Evolutionary conservation across 805 yeast species (phyloP).

Genomic region (Peterozyma toletana): DNA sequence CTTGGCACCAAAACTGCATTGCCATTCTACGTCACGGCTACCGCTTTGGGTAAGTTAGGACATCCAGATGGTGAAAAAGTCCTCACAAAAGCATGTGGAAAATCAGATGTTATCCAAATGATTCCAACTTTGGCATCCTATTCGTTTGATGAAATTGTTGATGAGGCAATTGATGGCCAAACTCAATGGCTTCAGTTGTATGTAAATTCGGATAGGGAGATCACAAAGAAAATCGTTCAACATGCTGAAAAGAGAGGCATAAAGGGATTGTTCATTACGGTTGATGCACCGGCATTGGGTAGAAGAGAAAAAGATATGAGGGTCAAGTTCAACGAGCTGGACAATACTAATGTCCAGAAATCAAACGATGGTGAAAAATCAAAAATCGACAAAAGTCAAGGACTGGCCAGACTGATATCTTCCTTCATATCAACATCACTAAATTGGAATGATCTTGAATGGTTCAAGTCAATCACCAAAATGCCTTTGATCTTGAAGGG

Average conservation of each 20-base stretch:
- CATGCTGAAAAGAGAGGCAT: constrained; percentile 24
- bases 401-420: constrained; percentile 85
- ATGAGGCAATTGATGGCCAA: constrained; percentile 25
- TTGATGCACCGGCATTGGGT: constrained; percentile 36
- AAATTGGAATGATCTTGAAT: constrained; percentile 57
- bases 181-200: constrained; percentile 37
- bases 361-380: constrained; percentile 34
- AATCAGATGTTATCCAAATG: constrained; percentile 43
- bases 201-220: constrained; percentile 24
- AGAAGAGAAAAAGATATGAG: constrained; percentile 35
- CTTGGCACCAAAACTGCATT: constrained; percentile 60
- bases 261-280: constrained; percentile 31
- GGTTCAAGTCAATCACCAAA: constrained; percentile 47
- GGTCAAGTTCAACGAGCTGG: constrained; percentile 33
- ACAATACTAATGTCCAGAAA: constrained; percentile 27
- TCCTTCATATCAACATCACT: constrained; percentile 71
- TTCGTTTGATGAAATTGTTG: constrained; percentile 34
- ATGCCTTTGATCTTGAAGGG: constrained; percentile 75
- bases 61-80: constrained; percentile 90
- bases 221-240: constrained; percentile 19
- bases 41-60: constrained; percentile 88
- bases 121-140: constrained; percentile 38
- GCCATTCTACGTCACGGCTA: constrained; percentile 88
- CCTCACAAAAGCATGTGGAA: constrained; percentile 73
- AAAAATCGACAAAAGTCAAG: constrained; percentile 59